Evolutionary conservation across 1,284 basidiomycete genomes (phyloP), one percentile per base, ranked within the genome.

Genomic region (Stereum hirsutum): DNA sequence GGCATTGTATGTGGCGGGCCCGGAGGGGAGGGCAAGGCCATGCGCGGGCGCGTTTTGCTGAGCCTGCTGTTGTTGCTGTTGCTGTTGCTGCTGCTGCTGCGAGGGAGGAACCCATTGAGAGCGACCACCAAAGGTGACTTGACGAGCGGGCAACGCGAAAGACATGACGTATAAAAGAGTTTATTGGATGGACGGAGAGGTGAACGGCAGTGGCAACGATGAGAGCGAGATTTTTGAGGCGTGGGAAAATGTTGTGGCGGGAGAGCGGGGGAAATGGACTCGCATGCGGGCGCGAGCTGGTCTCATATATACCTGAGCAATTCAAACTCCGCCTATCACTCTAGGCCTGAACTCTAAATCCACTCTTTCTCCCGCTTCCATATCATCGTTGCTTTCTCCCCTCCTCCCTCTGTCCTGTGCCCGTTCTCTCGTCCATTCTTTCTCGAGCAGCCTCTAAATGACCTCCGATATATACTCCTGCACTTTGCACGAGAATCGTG

Each of bases 71-170:
- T 54, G 59, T 35, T 59, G 65, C 35, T 69, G 62, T 12, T 66
- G 60, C 36, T 63, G 65, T 47, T 64, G 62, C 26, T 62, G 59
- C 42, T 59, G 41, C 14, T 45, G 46, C n/a, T 49, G 47, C 46
- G 54, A 58, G n/a, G 49, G 43, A n/a, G 46, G 56, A 39, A 53
- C 56, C 39, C 57, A 56, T 39, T 59, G 57, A 46, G 73, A 75
- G 39, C 80, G 65, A 47, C 82, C 74, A 48, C 78, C 81, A 59
- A 87, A 85, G 39, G 75, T 84, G 53, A 87, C 72, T 56, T 81
- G 83, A 55, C 84, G 84, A 49, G 84, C 74, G 49, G 82, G 82
- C 46, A 87, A 69, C 31, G 78, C 75, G 56, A 81, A 83, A 50
- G 81, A 83, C 76, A 51, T 52, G 39, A 43, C 45, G 34, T 17